Conservation (phyloP, 805 yeast genomes). For the Cyberlindnera xylosilytica region DNA sequence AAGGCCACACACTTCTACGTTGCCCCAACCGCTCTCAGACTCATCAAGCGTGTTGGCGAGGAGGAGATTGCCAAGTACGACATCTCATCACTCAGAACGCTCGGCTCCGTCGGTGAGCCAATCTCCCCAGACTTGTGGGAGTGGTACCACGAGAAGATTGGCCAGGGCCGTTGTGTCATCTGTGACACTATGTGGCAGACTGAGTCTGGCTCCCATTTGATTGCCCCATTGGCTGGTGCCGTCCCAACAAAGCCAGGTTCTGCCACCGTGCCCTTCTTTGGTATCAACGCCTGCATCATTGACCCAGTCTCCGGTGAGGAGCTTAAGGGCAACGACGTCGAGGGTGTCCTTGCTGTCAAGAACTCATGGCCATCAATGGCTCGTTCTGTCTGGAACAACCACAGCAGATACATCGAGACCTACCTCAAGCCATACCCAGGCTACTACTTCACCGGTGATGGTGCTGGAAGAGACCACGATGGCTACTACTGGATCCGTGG, state of each 20-base stretch:
- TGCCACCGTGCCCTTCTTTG: conserved; percentile 95
- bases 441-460: conserved; percentile 95
- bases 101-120: conserved; percentile 99
- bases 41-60: conserved; percentile 88
- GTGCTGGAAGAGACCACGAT: conserved; percentile 95
- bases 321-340: conserved; percentile 82
- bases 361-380: conserved; percentile 99
- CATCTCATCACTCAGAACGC: conserved; percentile 79
- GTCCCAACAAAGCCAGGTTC: conserved; percentile 97
- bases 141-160: conserved; percentile 93
- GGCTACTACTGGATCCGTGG: conserved; percentile 98
- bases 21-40: conserved; percentile 96
- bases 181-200: conserved; percentile 99
- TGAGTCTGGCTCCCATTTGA: conserved; percentile 93
- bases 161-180: conserved; percentile 84
- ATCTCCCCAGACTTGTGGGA: conserved; percentile 98
- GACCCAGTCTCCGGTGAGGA: conserved; percentile 92
- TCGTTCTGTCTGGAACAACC: conserved; percentile 89
- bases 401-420: conserved; percentile 82
- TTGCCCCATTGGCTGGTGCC: conserved; percentile 92
- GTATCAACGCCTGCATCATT: conserved; percentile 84
- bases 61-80: conserved; percentile 76
- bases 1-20: conserved; percentile 95
- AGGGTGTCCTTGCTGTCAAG: conserved; percentile 91
- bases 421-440: conserved; percentile 92